phyloP scores from a whole-genome alignment of 2,329 filamentous ascomycete genomes.

The Coniella vitis region DNA sequence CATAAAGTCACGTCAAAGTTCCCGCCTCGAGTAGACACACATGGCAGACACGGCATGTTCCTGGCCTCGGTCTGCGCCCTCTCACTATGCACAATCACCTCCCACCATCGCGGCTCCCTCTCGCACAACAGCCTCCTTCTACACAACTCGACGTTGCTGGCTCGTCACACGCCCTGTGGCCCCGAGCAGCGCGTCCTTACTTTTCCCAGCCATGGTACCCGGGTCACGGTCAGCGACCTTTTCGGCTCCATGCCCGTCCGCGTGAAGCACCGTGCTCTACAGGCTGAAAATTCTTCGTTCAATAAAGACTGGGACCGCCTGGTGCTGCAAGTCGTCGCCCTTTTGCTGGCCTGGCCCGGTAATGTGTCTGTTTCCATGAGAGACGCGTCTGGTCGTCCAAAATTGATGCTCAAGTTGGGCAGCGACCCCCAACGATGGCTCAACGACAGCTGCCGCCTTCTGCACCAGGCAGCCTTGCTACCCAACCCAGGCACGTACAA shows the following conservation, averaged over 20 bases:
- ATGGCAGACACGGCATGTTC: constrained; percentile 70
- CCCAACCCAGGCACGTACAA: constrained; percentile 41
- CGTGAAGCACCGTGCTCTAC: constrained; percentile 66
- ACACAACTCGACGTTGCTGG: constrained; percentile 61
- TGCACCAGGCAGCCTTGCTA: constrained; percentile 61
- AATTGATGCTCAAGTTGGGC: constrained; percentile 27
- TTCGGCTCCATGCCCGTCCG: constrained; percentile 90
- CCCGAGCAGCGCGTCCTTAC: constrained; percentile 48
- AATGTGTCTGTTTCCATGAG: constrained; percentile 51
- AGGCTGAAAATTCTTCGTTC: constrained; percentile 45
- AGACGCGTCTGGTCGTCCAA: constrained; percentile 37
- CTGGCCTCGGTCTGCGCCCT: constrained; percentile 69
- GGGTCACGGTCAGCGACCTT: constrained; percentile 67
- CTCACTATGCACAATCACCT: constrained; percentile 71
- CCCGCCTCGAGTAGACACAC: constrained; percentile 34
- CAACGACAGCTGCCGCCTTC: constrained; percentile 30
- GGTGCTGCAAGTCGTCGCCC: constrained; percentile 48
- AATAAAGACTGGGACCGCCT: constrained; percentile 61
- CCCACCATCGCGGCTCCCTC: constrained; percentile 54
- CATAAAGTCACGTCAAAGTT: constrained; percentile 71
- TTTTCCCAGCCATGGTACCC: constrained; percentile 60
- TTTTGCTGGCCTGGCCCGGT: constrained; percentile 64
- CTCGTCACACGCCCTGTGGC: constrained; percentile 56
- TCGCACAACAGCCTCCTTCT: constrained; percentile 61
- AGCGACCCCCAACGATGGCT: constrained; percentile 1